Conservation (phyloP, 139 green algal genomes). For the Haematococcus lacustris region DNA sequence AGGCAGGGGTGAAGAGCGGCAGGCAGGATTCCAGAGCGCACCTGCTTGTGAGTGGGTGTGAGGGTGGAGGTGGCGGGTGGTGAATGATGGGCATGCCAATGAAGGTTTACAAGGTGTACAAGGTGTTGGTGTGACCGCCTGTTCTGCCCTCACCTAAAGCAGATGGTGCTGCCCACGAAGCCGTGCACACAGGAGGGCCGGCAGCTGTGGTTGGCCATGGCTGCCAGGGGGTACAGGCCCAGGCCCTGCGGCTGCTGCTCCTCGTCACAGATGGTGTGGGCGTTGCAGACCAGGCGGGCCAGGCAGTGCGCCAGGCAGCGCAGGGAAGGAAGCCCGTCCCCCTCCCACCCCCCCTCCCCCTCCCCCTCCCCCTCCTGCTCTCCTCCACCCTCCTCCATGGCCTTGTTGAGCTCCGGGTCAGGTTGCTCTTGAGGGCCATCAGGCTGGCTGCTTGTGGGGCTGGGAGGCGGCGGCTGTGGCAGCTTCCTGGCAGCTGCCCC, state of each 20-base stretch:
- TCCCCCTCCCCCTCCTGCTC: constrained; percentile 4
- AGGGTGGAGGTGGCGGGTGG: neutral
- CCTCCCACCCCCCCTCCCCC: neutral
- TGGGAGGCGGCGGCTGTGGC: neutral
- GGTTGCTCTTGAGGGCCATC: neutral
- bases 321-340: constrained; percentile 9
- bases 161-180: constrained; percentile 43
- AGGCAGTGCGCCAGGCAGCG: constrained; percentile 50
- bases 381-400: constrained; percentile 12
- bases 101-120: neutral
- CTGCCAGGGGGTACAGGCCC: constrained; percentile 57
- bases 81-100: neutral
- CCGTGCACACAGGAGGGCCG: constrained; percentile 55
- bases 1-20: neutral
- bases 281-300: constrained; percentile 59
- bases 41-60: neutral
- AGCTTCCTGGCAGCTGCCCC: neutral
- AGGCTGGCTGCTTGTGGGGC: neutral
- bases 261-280: constrained; percentile 67
- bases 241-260: constrained; percentile 53
- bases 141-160: constrained; percentile 45
- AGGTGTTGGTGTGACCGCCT: neutral
- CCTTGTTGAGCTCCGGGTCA: constrained; percentile 8
- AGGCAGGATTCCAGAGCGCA: neutral
- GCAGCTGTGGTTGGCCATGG: constrained; percentile 70